Percentiles rank a stretch among this genome's conserved stretches.
phyloP scores from a whole-genome alignment of 768 basidiomycete genomes.

The Tephrocybe sp. region DNA sequence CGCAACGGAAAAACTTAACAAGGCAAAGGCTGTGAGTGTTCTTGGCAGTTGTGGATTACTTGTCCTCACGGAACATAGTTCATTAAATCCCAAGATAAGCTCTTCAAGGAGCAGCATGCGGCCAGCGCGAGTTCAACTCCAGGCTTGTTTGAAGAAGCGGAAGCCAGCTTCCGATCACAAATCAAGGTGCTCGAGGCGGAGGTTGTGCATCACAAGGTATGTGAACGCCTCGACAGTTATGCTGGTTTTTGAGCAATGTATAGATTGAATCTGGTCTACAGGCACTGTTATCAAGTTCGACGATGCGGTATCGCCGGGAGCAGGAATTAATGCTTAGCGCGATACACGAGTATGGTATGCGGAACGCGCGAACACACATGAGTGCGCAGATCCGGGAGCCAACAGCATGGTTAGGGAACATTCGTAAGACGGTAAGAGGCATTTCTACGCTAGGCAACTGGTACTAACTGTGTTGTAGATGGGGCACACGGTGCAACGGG shows the following conservation, averaged over 20 bases:
- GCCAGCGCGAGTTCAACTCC: conserved; percentile 47
- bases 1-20: conserved; percentile 71
- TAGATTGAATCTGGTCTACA: conserved; percentile 19
- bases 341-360: conserved; percentile 71
- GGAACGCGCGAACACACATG: conserved; percentile 60
- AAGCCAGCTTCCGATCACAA: conserved; percentile 62
- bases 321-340: conserved; percentile 80
- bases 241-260: neutral
- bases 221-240: neutral
- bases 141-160: conserved; percentile 71
- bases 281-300: conserved; percentile 55
- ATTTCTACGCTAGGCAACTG: neutral
- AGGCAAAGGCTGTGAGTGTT: conserved; percentile 66
- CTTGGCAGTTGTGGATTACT: neutral
- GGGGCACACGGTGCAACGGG: conserved; percentile 19
- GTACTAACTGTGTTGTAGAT: conserved; percentile 10
- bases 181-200: conserved; percentile 70
- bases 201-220: conserved; percentile 54
- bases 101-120: conserved; percentile 81
- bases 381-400: conserved; percentile 50
- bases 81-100: conserved; percentile 89
- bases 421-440: conserved; percentile 52
- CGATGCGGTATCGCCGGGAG: conserved; percentile 67
- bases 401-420: conserved; percentile 69
- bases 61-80: conserved; percentile 50